These are phyloP conservation scores for Saitozyma podzolica DNA, from an alignment of 768 basidiomycete genomes.

Conservation along the genomic window DNA sequence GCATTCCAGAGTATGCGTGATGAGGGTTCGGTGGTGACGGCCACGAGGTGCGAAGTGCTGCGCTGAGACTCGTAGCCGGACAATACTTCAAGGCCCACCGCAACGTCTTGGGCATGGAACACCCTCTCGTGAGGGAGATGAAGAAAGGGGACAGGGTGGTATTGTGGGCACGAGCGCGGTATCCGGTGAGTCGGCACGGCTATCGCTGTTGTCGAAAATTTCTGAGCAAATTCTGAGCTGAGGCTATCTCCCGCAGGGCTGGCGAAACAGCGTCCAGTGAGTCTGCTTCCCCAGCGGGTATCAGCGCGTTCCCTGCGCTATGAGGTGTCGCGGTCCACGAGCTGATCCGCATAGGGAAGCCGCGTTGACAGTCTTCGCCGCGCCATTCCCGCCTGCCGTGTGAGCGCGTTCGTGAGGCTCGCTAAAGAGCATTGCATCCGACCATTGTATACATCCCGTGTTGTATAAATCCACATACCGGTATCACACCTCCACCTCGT, in stretches of 20 bases:
- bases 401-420: no score
- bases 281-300: background rate
- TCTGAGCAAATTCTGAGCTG: background rate
- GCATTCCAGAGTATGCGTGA: background rate
- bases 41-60: conserved; percentile 1
- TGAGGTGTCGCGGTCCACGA: background rate
- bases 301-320: background rate
- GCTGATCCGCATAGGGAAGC: conserved; percentile 22
- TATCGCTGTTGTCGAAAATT: background rate
- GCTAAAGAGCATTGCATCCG: no score
- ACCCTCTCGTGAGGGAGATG: conserved; percentile 24
- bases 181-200: conserved; percentile 30
- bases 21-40: background rate
- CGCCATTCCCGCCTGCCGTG: conserved; percentile 18
- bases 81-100: conserved; percentile 39
- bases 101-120: conserved; percentile 14
- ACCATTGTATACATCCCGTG: no score
- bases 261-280: conserved; percentile 31
- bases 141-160: conserved; percentile 37
- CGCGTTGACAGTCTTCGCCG: conserved; percentile 27
- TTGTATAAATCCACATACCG: no score
- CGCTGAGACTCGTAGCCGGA: conserved; percentile 26
- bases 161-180: conserved; percentile 40
- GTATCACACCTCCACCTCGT: no score
- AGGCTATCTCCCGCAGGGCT: conserved; percentile 21